Percentiles rank a stretch among this genome's conserved stretches.
Conservation (phyloP, 2,329 filamentous ascomycete species). For the Talaromyces islandicus region DNA sequence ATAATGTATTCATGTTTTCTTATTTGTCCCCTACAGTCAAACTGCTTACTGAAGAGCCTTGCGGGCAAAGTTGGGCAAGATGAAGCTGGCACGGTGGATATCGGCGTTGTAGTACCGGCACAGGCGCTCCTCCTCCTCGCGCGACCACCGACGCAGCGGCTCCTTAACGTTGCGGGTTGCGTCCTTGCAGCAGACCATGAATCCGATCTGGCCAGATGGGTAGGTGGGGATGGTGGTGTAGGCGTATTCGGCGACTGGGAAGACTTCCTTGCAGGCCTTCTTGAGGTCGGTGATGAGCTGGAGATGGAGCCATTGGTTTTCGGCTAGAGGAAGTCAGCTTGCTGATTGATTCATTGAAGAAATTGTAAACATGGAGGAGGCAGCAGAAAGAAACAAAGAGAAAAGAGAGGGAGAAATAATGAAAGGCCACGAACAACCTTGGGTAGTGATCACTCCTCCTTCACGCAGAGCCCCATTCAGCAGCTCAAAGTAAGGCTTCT, state of each 20-base stretch:
- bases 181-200: constrained; percentile 99
- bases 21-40: neutral
- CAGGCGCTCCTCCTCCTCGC: constrained; percentile 85
- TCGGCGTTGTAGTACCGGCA: constrained; percentile 97
- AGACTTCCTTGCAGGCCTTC: constrained; percentile 94
- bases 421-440: constrained; percentile 97
- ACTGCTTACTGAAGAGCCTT: constrained; percentile 48
- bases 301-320: constrained; percentile 99
- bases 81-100: constrained; percentile 90
- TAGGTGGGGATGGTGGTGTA: constrained; percentile 99
- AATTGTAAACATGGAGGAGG: neutral
- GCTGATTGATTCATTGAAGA: neutral
- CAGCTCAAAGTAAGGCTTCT: constrained; percentile 98
- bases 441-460: constrained; percentile 96
- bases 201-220: constrained; percentile 97
- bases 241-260: constrained; percentile 95
- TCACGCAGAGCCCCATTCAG: constrained; percentile 83
- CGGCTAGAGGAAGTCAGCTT: constrained; percentile 52
- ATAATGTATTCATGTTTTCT: neutral
- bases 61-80: constrained; percentile 89
- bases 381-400: constrained; percentile 8
- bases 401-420: constrained; percentile 26
- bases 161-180: constrained; percentile 73
- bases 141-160: constrained; percentile 73
- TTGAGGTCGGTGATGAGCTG: constrained; percentile 89